These are phyloP conservation scores for Hygrophila difformis DNA, from an alignment of 257 asterid species.

Conservation along the genomic window DNA sequence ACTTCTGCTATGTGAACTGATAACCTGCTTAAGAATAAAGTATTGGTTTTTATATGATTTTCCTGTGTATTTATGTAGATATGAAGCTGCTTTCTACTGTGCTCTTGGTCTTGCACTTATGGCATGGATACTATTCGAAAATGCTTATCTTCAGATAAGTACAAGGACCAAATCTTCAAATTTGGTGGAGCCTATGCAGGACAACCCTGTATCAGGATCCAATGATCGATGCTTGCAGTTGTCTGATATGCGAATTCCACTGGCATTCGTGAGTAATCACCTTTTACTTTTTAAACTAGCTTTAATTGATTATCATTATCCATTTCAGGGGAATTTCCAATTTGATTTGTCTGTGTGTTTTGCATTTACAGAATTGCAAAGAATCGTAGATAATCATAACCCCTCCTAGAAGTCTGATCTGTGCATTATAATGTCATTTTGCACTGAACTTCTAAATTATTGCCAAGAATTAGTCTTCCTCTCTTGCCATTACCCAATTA, in stretches of 20 bases:
- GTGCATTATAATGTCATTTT: neutral
- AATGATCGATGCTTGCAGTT: constrained; percentile 53
- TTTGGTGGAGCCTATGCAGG: constrained; percentile 35
- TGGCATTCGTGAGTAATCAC: constrained; percentile 65
- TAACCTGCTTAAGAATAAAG: neutral
- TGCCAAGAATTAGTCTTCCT: neutral
- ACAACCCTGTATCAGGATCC: constrained; percentile 28
- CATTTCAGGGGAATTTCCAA: too few relatives aligned
- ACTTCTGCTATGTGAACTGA: constrained; percentile 20
- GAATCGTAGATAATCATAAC: neutral
- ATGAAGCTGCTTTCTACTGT: constrained; percentile 87
- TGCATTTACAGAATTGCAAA: neutral
- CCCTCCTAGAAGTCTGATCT: neutral
- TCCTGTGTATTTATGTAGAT: constrained; percentile 41
- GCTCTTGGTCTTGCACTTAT: constrained; percentile 81
- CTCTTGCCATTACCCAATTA: neutral
- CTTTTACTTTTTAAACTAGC: neutral
- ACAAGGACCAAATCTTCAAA: constrained; percentile 35
- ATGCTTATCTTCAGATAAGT: constrained; percentile 41
- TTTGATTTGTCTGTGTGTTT: neutral
- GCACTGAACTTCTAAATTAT: neutral
- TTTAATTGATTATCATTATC: too few relatives aligned
- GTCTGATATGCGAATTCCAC: constrained; percentile 76
- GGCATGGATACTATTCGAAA: constrained; percentile 93
- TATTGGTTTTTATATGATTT: constrained; percentile 4